Evolutionary conservation across 2,329 filamentous ascomycete genomes (phyloP).

Genomic region (Tolypocladium ovalisporum): DNA sequence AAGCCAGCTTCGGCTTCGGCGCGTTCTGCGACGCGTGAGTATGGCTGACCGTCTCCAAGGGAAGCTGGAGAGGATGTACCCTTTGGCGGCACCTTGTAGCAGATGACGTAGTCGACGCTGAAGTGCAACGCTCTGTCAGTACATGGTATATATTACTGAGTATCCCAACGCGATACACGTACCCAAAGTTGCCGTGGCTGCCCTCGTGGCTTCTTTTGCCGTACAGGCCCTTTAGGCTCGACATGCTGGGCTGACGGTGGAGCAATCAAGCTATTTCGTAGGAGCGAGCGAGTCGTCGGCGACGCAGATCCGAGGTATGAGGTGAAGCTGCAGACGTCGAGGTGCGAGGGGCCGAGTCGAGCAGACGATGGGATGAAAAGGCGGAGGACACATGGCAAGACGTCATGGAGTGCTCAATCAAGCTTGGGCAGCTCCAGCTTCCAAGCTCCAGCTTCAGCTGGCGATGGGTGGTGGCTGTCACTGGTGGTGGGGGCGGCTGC

Average conservation of each 20-base stretch:
- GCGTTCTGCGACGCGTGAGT: constrained; percentile 38
- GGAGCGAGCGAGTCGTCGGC: neutral
- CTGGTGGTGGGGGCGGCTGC: neutral
- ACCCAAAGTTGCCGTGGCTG: constrained; percentile 30
- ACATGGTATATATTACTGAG: neutral
- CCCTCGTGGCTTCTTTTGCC: constrained; percentile 15
- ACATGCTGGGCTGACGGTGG: constrained; percentile 14
- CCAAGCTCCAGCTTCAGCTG: constrained; percentile 1
- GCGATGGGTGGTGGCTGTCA: neutral
- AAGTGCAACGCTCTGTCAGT: constrained; percentile 3
- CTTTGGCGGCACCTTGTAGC: constrained; percentile 60
- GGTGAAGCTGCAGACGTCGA: neutral
- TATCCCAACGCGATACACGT: constrained; percentile 1
- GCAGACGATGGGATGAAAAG: neutral
- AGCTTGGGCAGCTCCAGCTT: neutral
- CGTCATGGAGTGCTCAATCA: neutral
- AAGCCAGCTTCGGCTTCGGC: constrained; percentile 64
- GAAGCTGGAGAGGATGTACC: constrained; percentile 33
- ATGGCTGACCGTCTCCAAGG: neutral
- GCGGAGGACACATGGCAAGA: neutral
- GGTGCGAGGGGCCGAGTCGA: neutral
- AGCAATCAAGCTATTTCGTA: neutral
- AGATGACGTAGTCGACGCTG: constrained; percentile 81
- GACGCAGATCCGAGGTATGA: neutral
- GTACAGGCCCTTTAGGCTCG: constrained; percentile 20